These are phyloP conservation scores for Hypoxylon sp. DNA, from an alignment of 2,329 filamentous ascomycete genomes.

Conservation along the genomic window DNA sequence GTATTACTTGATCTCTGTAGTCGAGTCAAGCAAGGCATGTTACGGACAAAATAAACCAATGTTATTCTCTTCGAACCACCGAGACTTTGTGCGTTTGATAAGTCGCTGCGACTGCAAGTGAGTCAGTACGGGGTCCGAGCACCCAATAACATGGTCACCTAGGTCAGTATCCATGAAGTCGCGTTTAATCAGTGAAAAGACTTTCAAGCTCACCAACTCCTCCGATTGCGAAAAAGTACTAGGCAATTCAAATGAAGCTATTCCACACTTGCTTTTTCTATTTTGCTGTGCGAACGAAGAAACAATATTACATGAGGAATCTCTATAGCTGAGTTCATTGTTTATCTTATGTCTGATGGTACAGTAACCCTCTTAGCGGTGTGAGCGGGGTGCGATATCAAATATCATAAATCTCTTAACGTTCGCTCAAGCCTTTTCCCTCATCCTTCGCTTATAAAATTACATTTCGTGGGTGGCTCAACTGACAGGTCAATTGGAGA, in stretches of 20 bases:
- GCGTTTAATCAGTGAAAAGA: no score
- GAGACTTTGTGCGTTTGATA: not conserved
- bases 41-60: constrained; percentile 8
- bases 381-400: constrained; percentile 15
- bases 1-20: constrained; percentile 46
- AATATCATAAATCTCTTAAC: constrained; percentile 31
- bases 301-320: not conserved
- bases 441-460: constrained; percentile 10
- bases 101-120: no score
- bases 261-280: not conserved
- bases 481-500: constrained; percentile 34
- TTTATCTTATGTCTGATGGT: constrained; percentile 9
- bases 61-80: not conserved
- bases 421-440: constrained; percentile 10
- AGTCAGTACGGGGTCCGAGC: no score
- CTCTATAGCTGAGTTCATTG: not conserved
- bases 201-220: no score
- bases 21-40: constrained; percentile 40
- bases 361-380: not conserved
- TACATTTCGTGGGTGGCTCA: constrained; percentile 18
- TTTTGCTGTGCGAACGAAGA: not conserved
- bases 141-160: no score
- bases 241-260: not conserved
- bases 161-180: no score
- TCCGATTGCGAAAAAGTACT: not conserved